Evolutionary conservation across 148 eudicot genomes (phyloP).

Genomic region (Camellia sinensis): DNA sequence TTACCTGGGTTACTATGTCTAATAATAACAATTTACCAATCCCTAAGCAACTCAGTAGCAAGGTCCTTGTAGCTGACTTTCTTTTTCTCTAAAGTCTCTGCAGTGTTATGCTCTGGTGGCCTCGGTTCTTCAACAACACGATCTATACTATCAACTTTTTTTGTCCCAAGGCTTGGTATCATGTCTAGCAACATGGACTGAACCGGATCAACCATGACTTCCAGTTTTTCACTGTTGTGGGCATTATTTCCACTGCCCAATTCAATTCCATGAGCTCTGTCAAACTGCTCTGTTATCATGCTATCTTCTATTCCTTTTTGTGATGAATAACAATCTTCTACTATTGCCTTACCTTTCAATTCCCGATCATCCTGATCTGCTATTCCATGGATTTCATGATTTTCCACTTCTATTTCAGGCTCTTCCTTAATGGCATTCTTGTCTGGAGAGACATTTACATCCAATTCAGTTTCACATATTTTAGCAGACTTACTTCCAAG

Average conservation of each 20-base stretch:
- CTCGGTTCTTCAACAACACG: constrained; percentile 20
- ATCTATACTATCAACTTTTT: constrained; percentile 21
- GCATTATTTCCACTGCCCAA: constrained; percentile 21
- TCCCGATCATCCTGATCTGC: constrained; percentile 15
- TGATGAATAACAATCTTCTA: constrained; percentile 24
- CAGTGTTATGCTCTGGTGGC: constrained; percentile 14
- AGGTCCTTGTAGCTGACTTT: constrained; percentile 75
- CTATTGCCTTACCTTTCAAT: constrained; percentile 17
- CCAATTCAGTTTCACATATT: constrained; percentile 45
- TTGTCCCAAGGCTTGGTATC: constrained; percentile 55
- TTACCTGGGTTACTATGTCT: not conserved
- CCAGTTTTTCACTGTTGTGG: constrained; percentile 28
- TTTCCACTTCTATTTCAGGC: constrained; percentile 11
- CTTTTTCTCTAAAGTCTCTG: constrained; percentile 59
- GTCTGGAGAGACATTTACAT: constrained; percentile 28
- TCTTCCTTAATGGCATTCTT: constrained; percentile 27
- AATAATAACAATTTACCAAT: constrained; percentile 26
- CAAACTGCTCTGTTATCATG: constrained; percentile 5
- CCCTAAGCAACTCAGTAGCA: constrained; percentile 53
- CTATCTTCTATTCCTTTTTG: constrained; percentile 21
- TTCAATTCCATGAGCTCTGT: constrained; percentile 17
- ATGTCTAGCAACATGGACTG: constrained; percentile 60
- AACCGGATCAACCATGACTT: constrained; percentile 53
- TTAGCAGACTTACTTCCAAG: constrained; percentile 60
- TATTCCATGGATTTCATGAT: constrained; percentile 11